Percentiles rank a stretch among this genome's conserved stretches.
phyloP scores from a whole-genome alignment of 2,329 filamentous ascomycete genomes.

The Zymoseptoria ardabiliae region DNA sequence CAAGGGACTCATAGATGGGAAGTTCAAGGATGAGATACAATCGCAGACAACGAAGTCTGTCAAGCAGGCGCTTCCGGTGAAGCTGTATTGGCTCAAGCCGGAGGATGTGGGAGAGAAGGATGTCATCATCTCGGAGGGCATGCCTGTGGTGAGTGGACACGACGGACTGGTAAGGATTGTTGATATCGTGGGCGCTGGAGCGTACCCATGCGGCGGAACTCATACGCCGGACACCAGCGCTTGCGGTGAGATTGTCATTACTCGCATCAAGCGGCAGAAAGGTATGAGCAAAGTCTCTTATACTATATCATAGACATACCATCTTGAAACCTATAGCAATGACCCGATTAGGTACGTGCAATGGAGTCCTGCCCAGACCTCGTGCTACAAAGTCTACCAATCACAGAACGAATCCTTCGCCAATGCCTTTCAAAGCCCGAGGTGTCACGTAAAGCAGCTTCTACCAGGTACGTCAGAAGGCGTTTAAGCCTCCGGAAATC shows the following conservation, averaged over 20 bases:
- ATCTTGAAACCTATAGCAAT: neutral
- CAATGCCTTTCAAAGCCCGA: neutral
- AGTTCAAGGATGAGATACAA: conserved; percentile 58
- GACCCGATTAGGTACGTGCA: neutral
- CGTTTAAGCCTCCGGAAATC: neutral
- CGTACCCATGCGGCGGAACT: conserved; percentile 69
- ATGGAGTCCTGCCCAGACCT: neutral
- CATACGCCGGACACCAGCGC: conserved; percentile 57
- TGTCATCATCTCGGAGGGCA: conserved; percentile 8
- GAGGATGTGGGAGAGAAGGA: conserved; percentile 31
- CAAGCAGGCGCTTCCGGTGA: conserved; percentile 48
- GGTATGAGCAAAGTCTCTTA: conserved; percentile 54
- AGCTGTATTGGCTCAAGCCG: conserved; percentile 56
- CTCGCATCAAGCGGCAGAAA: conserved; percentile 59
- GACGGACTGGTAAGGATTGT: conserved; percentile 60
- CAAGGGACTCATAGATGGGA: conserved; percentile 56
- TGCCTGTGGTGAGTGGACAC: conserved; percentile 3
- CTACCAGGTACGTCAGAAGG: neutral
- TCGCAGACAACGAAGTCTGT: conserved; percentile 53
- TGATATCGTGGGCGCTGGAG: conserved; percentile 59
- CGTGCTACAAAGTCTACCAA: neutral
- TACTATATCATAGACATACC: neutral
- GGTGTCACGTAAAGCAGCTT: neutral
- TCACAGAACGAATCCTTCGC: neutral
- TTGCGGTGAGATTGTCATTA: conserved; percentile 56